phyloP scores from a whole-genome alignment of 371 early-diverging fungal species.

The Modicella reniformis region DNA sequence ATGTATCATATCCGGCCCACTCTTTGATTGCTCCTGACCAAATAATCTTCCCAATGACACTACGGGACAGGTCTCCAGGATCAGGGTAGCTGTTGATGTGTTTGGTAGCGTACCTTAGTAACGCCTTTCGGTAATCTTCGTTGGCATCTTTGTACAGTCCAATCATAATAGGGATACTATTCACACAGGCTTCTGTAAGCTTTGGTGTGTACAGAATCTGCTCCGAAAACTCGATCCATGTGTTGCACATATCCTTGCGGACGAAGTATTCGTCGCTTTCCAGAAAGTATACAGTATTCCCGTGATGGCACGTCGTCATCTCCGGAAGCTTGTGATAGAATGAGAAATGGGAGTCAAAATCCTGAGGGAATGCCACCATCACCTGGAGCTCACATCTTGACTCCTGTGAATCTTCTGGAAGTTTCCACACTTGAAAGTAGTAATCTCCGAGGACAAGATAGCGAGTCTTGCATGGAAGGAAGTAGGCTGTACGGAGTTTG shows the following conservation, averaged over 20 bases:
- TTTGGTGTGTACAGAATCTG: background rate
- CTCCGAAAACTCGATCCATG: background rate
- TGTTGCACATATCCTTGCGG: no score
- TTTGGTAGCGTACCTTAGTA: background rate
- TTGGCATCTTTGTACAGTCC: background rate
- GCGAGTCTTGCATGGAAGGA: background rate
- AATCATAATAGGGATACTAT: background rate
- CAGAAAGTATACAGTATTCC: background rate
- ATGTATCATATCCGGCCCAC: background rate
- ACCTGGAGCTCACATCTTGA: background rate
- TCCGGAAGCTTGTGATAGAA: background rate
- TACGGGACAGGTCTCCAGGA: background rate
- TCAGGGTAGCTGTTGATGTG: conserved; percentile 5
- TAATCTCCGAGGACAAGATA: background rate
- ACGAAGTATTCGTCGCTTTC: background rate
- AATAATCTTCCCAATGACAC: background rate
- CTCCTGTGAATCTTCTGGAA: background rate
- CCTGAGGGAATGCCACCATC: background rate
- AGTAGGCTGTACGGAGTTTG: background rate
- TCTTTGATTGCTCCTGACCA: background rate
- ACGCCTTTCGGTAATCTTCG: background rate
- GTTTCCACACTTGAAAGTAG: background rate
- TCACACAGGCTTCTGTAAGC: background rate
- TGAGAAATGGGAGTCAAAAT: background rate
- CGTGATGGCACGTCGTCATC: background rate